phyloP scores from a whole-genome alignment of 2,329 filamentous ascomycete genomes.

The Coleophoma cylindrospora region DNA sequence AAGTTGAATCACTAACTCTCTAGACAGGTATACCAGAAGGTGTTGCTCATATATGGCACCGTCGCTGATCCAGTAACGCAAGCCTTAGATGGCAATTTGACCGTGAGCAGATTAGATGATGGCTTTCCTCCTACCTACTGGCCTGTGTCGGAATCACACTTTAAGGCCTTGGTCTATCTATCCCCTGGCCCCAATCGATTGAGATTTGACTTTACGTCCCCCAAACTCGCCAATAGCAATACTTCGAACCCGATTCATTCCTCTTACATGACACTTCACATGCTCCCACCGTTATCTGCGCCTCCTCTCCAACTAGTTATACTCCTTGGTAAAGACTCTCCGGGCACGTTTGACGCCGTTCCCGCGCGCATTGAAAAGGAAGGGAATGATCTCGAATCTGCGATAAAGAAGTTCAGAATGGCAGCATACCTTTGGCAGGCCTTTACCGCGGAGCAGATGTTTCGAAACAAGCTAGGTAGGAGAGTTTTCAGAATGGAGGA shows the following conservation, averaged over 20 bases:
- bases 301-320: conserved; percentile 89
- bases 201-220: conserved; percentile 81
- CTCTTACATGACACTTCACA: conserved; percentile 78
- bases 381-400: conserved; percentile 75
- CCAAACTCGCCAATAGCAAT: conserved; percentile 68
- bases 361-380: conserved; percentile 72
- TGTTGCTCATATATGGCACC: conserved; percentile 75
- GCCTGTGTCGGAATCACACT: conserved; percentile 85
- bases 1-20: conserved; percentile 7
- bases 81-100: conserved; percentile 72
- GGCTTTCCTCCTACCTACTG: conserved; percentile 77
- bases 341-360: conserved; percentile 76
- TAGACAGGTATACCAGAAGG: conserved; percentile 80
- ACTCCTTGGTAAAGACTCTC: conserved; percentile 81
- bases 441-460: conserved; percentile 96
- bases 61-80: conserved; percentile 68
- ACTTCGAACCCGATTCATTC: conserved; percentile 68
- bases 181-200: conserved; percentile 84
- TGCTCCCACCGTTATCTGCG: conserved; percentile 70
- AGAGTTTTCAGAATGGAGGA: conserved; percentile 90
- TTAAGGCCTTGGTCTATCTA: conserved; percentile 89
- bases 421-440: conserved; percentile 95
- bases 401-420: conserved; percentile 89
- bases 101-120: conserved; percentile 78
- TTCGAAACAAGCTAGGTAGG: conserved; percentile 78